A percentile compares a stretch with the other conserved stretches of the same genome.
Evolutionary conservation across 352 stramenopile species (phyloP).

Genomic region (Globisporangium viniferum): DNA sequence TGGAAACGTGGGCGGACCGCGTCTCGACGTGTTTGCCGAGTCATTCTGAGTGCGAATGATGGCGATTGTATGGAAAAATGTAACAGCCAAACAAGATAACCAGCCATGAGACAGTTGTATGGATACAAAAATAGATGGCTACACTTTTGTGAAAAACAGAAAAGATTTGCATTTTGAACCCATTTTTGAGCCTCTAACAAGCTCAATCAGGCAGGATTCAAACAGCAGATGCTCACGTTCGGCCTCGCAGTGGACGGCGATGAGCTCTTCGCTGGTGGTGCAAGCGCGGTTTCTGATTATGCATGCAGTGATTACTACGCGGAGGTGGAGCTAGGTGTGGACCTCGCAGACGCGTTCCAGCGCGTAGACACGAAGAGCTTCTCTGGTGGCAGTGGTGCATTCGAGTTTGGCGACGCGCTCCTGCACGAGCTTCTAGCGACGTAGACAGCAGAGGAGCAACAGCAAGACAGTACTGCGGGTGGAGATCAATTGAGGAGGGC

Average conservation of each 20-base stretch:
- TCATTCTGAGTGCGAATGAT: conserved; percentile 18
- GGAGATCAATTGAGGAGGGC: no score
- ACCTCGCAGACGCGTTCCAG: not conserved
- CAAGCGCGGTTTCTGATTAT: not conserved
- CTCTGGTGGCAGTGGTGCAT: not conserved
- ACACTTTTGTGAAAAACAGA: not conserved
- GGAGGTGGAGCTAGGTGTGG: not conserved
- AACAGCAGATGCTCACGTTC: not conserved
- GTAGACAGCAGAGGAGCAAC: not conserved
- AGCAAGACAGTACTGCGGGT: no score
- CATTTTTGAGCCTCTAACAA: no score
- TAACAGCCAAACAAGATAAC: no score
- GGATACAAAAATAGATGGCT: conserved; percentile 4
- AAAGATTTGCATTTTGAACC: not conserved
- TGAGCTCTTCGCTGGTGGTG: not conserved
- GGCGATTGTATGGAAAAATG: not conserved
- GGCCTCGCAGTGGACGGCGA: no score
- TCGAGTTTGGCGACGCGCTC: not conserved
- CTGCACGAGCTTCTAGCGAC: not conserved
- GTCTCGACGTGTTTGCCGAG: conserved; percentile 30
- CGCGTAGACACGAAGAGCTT: not conserved
- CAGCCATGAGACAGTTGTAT: not conserved
- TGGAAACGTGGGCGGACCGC: not conserved
- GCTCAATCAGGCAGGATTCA: not conserved
- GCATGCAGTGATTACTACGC: not conserved